Evolutionary conservation across 2,329 filamentous ascomycete species (phyloP).

Genomic region (Diplodia mutila): DNA sequence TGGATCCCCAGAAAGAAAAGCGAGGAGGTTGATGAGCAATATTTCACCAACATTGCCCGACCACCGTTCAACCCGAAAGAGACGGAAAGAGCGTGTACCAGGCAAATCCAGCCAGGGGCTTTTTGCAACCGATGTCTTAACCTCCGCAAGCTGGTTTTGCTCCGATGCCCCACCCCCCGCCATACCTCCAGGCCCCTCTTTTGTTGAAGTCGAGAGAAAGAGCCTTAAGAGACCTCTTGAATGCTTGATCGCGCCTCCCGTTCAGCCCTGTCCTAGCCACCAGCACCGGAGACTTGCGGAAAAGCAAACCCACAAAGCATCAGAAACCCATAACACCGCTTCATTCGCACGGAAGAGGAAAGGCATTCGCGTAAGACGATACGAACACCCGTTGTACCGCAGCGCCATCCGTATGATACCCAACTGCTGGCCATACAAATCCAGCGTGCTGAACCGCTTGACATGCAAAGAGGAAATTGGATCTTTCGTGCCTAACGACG

Average conservation of each 20-base stretch:
- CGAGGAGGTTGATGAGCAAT: neutral
- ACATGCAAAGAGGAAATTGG: conserved; percentile 21
- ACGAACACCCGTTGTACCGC: conserved; percentile 20
- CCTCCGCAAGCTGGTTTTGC: neutral
- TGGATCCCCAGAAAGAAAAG: neutral
- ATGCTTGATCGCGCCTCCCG: conserved; percentile 15
- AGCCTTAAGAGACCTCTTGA: conserved; percentile 10
- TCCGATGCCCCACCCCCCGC: neutral
- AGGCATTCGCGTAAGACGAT: conserved; percentile 18
- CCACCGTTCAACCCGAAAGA: neutral
- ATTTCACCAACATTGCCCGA: neutral
- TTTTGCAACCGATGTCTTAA: neutral
- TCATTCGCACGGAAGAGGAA: conserved; percentile 9
- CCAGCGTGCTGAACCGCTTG: conserved; percentile 19
- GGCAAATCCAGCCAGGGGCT: neutral
- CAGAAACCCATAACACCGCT: conserved; percentile 18
- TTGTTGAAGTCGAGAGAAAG: neutral
- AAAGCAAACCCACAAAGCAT: conserved; percentile 21
- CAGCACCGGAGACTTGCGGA: conserved; percentile 13
- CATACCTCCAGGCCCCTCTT: neutral
- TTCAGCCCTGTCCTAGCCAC: conserved; percentile 4
- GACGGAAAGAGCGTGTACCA: neutral
- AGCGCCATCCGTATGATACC: conserved; percentile 23
- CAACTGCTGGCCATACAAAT: conserved; percentile 19
- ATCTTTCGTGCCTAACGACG: conserved; percentile 18